A percentile compares a stretch with the other conserved stretches of the same genome.
phyloP scores from a whole-genome alignment of 2,329 filamentous ascomycete genomes.

The Westerdykella ornata region DNA sequence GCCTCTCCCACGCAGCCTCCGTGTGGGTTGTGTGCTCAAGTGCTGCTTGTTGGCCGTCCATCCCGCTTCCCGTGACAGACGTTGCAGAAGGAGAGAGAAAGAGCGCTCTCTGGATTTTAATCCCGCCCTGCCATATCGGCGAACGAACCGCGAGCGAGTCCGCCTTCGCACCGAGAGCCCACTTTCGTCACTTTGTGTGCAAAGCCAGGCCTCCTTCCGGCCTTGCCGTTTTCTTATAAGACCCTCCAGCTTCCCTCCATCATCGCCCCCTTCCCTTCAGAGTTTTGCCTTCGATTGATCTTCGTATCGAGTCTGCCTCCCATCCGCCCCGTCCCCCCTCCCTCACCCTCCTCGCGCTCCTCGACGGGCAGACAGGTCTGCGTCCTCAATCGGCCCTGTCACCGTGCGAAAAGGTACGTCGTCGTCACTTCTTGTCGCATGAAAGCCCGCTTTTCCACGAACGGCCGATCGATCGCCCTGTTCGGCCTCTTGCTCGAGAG shows the following conservation, averaged over 20 bases:
- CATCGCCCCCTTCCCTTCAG: constrained; percentile 5
- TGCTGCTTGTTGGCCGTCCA: too few species aligned
- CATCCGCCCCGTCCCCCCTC: constrained; percentile 7
- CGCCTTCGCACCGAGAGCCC: too few species aligned
- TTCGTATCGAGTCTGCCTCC: constrained; percentile 2
- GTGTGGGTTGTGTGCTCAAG: too few species aligned
- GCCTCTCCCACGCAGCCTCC: too few species aligned
- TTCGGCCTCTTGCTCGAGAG: not conserved
- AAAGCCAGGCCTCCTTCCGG: constrained; percentile 7
- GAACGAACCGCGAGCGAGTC: too few species aligned
- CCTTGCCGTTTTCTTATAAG: constrained; percentile 9
- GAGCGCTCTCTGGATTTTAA: too few species aligned
- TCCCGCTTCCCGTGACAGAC: too few species aligned
- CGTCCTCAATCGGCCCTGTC: constrained; percentile 10
- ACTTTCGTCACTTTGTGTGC: constrained; percentile 3
- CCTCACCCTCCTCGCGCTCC: constrained; percentile 9
- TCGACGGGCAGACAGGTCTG: constrained; percentile 18
- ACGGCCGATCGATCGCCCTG: not conserved
- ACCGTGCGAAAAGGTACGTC: constrained; percentile 3
- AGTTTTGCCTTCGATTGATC: constrained; percentile 13
- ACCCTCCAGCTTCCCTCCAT: constrained; percentile 5
- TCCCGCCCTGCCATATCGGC: too few species aligned
- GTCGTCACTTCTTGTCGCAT: not conserved
- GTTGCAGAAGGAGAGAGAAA: too few species aligned
- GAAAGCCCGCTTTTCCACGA: not conserved